Evolutionary conservation across 2,329 filamentous ascomycete species (phyloP).

Genomic region (Penicillium crustosum): DNA sequence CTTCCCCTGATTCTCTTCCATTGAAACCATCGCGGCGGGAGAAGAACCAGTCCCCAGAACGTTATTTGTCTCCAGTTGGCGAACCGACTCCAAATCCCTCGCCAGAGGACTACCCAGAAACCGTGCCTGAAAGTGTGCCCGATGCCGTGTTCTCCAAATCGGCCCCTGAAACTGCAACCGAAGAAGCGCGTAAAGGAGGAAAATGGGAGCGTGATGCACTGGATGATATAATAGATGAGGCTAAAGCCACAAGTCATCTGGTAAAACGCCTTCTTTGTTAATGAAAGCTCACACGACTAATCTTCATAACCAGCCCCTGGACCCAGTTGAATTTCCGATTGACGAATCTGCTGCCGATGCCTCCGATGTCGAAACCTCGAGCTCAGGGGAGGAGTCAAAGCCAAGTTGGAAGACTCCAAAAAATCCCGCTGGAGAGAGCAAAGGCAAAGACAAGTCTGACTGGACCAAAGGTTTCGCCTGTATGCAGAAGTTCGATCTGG

Average conservation of each 20-base stretch:
- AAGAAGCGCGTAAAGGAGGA: slow-evolving; percentile 1
- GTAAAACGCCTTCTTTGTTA: slow-evolving; percentile 25
- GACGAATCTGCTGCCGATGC: slow-evolving; percentile 21
- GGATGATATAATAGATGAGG: slow-evolving; percentile 63
- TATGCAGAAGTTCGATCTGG: slow-evolving; percentile 57
- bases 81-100: background rate
- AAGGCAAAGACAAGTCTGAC: slow-evolving; percentile 12
- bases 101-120: background rate
- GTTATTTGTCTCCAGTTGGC: slow-evolving; percentile 15
- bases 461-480: slow-evolving; percentile 55
- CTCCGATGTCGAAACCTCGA: slow-evolving; percentile 15
- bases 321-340: slow-evolving; percentile 30
- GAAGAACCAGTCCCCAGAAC: slow-evolving; percentile 15
- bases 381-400: slow-evolving; percentile 11
- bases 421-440: background rate
- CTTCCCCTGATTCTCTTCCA: slow-evolving; percentile 21
- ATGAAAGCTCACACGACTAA: background rate
- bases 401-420: background rate
- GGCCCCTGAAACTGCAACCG: slow-evolving; percentile 1
- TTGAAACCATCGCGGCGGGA: slow-evolving; percentile 31
- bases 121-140: background rate
- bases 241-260: slow-evolving; percentile 61
- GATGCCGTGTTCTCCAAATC: background rate
- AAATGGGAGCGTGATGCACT: slow-evolving; percentile 54
- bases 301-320: slow-evolving; percentile 30